Base-by-base conservation (phyloP, 1,139 yeast species). In the Sugiyamaella novakii region DNA sequence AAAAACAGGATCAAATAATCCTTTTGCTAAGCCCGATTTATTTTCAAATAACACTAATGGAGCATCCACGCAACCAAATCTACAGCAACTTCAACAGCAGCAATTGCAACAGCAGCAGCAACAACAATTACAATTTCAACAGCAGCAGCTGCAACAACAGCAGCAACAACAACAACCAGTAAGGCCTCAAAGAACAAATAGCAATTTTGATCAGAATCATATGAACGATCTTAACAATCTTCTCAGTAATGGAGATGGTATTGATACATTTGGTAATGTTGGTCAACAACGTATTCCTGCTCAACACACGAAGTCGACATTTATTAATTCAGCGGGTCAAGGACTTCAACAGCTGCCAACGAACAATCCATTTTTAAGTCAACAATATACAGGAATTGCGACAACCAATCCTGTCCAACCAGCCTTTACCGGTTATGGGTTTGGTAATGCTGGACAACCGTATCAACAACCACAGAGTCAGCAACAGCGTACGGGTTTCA, bases 251-350 rank as follows among this genome's bases (percentile, higher is more conserved):
- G 97, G 96, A 31, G 87, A 96, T 0, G 98, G 97, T 19, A 74
- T 89, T 50, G 98, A 92, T 68, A 91, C 98, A 0, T 92, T 87
- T 68, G 98, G 98, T 68, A 92, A 92, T 67, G 84, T 88, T 4
- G 98, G 98, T 47, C 86, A 84, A 12, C 71, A 83, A 24, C 82
- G 97, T 71, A 79, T 92, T 52, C 96, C 98, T 10, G 95, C 95
- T 47, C 98, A 92, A 64, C 95, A 87, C 66, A 91, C 98, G 1
- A 81, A 79, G 58, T 81, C 94, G 6, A 83, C 80, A 17, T 89
- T 88, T 64, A 78, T 91, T 61, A 88, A 87, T 67, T 86, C 96
- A 12, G 86, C 95, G 2, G 97, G 97, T 40, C 78, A 77, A 59
- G 69, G 69, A 17, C 67, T 66, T 47, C 74, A 68, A 38, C 55